These are phyloP conservation scores for Phlyctochytrium bullatum DNA, from an alignment of 192 early-diverging fungal species.

Conservation along the genomic window DNA sequence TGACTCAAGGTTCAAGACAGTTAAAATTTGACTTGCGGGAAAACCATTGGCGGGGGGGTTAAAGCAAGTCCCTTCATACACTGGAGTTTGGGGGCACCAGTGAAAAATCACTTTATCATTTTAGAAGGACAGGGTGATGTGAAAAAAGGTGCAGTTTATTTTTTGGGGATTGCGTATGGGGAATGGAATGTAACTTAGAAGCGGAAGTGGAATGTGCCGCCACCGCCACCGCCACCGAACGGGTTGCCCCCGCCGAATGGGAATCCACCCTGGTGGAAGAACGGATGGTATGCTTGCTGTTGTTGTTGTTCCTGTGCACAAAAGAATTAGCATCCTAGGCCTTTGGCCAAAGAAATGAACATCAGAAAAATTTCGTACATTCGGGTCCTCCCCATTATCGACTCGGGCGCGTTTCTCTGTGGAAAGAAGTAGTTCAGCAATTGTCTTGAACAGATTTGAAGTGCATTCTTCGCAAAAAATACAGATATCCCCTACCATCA, in stretches of 20 bases:
- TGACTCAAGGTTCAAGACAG: too few relatives aligned
- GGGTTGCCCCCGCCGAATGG: constrained; percentile 42
- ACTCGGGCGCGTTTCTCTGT: constrained; percentile 31
- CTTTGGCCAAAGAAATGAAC: background rate
- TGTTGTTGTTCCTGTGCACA: constrained; percentile 21
- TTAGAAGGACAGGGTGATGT: too few relatives aligned
- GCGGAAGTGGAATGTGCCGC: constrained; percentile 42
- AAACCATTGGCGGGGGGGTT: too few relatives aligned
- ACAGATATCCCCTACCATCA: constrained; percentile 25
- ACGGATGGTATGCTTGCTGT: constrained; percentile 19
- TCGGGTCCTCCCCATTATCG: constrained; percentile 59
- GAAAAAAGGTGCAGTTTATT: too few relatives aligned
- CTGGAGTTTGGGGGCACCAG: too few relatives aligned
- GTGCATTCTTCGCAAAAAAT: too few relatives aligned
- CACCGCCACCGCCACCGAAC: constrained; percentile 49
- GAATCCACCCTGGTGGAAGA: constrained; percentile 34
- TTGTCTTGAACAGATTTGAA: constrained; percentile 12
- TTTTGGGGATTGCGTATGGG: too few relatives aligned
- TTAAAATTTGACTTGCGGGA: too few relatives aligned
- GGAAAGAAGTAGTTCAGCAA: too few relatives aligned
- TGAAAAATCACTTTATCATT: too few relatives aligned
- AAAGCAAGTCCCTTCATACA: too few relatives aligned
- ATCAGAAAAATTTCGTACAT: constrained; percentile 25
- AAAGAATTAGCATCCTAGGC: background rate
- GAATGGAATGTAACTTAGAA: too few relatives aligned